phyloP scores from a whole-genome alignment of 192 early-diverging fungal genomes.

The Nowakowskiella sp. region DNA sequence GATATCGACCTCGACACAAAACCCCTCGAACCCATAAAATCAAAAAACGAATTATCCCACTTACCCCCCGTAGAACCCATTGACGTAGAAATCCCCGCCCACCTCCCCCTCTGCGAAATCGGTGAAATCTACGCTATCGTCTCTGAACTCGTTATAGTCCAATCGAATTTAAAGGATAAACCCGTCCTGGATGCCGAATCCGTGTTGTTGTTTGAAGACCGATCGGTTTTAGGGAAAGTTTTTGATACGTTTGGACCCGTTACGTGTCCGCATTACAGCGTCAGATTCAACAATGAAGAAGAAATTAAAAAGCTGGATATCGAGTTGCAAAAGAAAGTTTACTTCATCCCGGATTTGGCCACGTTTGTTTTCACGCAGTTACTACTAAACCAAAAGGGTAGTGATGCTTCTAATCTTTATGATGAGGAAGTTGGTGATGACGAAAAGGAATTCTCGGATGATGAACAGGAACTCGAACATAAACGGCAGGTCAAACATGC shows the following conservation, averaged over 20 bases:
- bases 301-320: slow-evolving; percentile 50
- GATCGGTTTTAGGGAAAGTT: slow-evolving; percentile 24
- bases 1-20: no score
- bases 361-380: slow-evolving; percentile 57
- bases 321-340: slow-evolving; percentile 39
- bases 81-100: slow-evolving; percentile 35
- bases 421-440: slow-evolving; percentile 84
- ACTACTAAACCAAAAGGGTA: slow-evolving; percentile 65
- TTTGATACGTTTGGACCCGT: slow-evolving; percentile 95
- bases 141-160: slow-evolving; percentile 62
- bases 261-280: slow-evolving; percentile 66
- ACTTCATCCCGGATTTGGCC: slow-evolving; percentile 51
- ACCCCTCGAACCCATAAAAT: no score
- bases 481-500: slow-evolving; percentile 31
- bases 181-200: slow-evolving; percentile 70
- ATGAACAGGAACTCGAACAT: slow-evolving; percentile 71
- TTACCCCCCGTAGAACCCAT: slow-evolving; percentile 36
- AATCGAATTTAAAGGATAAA: slow-evolving; percentile 37
- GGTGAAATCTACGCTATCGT: slow-evolving; percentile 67
- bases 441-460: slow-evolving; percentile 90
- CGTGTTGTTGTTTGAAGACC: slow-evolving; percentile 55
- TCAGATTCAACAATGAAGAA: slow-evolving; percentile 57
- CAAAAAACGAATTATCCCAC: no score
- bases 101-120: slow-evolving; percentile 41
- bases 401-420: slow-evolving; percentile 84